Conservation (phyloP, 441 rosid genomes). For the Gossypium aridum region DNA sequence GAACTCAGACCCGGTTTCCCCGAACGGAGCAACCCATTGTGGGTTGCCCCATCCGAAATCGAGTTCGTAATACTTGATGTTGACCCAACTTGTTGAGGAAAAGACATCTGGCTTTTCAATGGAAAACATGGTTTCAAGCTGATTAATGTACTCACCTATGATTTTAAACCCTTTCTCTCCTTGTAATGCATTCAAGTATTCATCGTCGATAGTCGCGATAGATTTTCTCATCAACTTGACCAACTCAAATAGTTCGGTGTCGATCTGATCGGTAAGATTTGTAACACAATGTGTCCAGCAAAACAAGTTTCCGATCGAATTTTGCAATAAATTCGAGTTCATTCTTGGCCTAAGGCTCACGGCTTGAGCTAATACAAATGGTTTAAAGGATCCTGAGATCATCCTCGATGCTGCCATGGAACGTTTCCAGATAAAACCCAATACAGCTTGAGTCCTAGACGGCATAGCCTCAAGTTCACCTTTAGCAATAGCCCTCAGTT, state of each 20-base stretch:
- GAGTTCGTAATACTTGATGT: background rate
- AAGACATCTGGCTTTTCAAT: background rate
- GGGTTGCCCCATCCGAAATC: background rate
- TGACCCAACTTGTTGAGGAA: background rate
- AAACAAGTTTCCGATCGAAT: background rate
- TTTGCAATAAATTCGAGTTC: background rate
- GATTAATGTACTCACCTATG: background rate
- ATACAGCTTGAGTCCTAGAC: background rate
- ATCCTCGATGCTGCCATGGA: background rate
- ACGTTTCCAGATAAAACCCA: background rate
- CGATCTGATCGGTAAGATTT: background rate
- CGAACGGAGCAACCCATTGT: background rate
- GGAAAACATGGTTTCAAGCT: conserved; percentile 1
- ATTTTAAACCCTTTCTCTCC: background rate
- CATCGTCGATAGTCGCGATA: background rate
- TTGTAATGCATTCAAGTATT: background rate
- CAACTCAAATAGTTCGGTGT: background rate
- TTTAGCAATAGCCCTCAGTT: background rate
- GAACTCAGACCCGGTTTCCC: background rate
- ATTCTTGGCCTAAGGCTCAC: background rate
- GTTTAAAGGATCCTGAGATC: background rate
- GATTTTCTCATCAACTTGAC: background rate
- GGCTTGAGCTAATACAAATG: background rate
- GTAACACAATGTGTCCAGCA: background rate
- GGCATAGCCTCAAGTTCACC: background rate